These are phyloP conservation scores for Russula emetica DNA, from an alignment of 768 basidiomycete genomes.

Conservation along the genomic window DNA sequence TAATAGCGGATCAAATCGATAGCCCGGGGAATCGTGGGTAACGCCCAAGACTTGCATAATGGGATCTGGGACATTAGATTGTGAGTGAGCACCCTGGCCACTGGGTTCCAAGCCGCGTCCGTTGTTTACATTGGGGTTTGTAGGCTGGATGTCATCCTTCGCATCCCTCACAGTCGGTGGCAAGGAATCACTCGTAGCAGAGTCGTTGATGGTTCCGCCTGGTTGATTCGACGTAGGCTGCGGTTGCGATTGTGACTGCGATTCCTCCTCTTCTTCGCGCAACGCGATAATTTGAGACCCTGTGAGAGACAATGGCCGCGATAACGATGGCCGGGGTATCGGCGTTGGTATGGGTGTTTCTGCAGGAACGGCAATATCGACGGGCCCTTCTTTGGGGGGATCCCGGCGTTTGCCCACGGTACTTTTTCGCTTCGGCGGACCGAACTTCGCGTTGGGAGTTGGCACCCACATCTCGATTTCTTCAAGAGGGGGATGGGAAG, in stretches of 20 bases:
- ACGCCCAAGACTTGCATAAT: neutral
- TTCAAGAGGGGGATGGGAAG: conserved; percentile 20
- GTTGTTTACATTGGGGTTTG: neutral
- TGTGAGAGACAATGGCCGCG: neutral
- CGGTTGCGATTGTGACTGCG: conserved; percentile 23
- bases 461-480: conserved; percentile 24
- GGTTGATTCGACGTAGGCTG: neutral
- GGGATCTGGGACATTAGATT: neutral
- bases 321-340: neutral
- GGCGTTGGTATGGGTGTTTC: neutral
- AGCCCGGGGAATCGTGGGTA: neutral
- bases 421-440: conserved; percentile 23
- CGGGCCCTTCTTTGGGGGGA: neutral
- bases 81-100: neutral
- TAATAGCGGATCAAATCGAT: too few relatives aligned
- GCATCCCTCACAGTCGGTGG: neutral
- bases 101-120: neutral
- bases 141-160: neutral
- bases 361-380: neutral
- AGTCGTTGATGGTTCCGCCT: neutral
- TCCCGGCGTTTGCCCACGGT: neutral
- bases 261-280: conserved; percentile 27
- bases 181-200: neutral
- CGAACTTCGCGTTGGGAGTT: conserved; percentile 20
- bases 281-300: conserved; percentile 22